A percentile compares a stretch with the other conserved stretches of the same genome.
Evolutionary conservation across 768 basidiomycete species (phyloP).

Genomic region (Pleurotus tuber-regium): DNA sequence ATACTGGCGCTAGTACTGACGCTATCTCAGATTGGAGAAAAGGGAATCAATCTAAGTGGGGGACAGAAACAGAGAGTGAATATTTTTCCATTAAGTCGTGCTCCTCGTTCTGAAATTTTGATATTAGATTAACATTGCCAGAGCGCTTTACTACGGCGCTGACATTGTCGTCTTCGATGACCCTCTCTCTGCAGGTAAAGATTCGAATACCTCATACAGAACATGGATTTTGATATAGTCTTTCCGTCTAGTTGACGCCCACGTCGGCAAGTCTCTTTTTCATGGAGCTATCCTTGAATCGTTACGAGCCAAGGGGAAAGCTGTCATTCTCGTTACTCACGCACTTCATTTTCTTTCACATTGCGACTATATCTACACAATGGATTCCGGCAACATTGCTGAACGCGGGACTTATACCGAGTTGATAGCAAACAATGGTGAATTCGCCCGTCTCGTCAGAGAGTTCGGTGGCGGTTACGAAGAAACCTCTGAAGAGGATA

Average conservation of each 20-base stretch:
- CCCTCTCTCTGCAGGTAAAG: conserved; percentile 58
- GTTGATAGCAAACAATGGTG: conserved; percentile 45
- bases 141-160: conserved; percentile 65
- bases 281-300: conserved; percentile 56
- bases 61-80: conserved; percentile 62
- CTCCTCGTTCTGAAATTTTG: neutral
- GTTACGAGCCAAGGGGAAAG: conserved; percentile 49
- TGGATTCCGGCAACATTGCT: conserved; percentile 74
- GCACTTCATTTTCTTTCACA: conserved; percentile 86
- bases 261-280: conserved; percentile 71
- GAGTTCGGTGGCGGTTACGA: conserved; percentile 59
- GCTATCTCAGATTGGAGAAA: conserved; percentile 66
- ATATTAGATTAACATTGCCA: conserved; percentile 60
- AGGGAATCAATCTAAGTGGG: conserved; percentile 65
- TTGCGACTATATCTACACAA: conserved; percentile 81
- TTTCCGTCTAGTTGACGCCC: conserved; percentile 58
- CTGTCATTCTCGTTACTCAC: conserved; percentile 87
- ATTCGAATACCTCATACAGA: neutral
- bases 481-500: conserved; percentile 27
- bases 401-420: conserved; percentile 69
- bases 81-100: neutral
- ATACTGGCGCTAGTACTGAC: too few relatives aligned
- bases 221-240: neutral
- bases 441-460: conserved; percentile 53
- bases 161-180: conserved; percentile 65